Conservation (phyloP, 768 basidiomycete species). For the Daedaleopsis nitida region DNA sequence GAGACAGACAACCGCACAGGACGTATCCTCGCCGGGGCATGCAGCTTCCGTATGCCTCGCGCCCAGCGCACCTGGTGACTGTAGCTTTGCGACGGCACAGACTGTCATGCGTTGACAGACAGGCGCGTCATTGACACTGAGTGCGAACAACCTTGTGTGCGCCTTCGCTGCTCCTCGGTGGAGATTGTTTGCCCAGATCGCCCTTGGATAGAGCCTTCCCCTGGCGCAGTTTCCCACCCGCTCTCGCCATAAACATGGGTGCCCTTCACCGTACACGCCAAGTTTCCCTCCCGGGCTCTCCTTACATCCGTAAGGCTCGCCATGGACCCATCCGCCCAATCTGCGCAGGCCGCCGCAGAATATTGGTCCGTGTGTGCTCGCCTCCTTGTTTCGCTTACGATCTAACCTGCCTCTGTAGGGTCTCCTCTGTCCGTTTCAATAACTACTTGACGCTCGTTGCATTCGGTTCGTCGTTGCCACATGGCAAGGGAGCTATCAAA, state of each 20-base stretch:
- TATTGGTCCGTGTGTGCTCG: slow-evolving; percentile 4
- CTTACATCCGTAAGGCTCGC: background rate
- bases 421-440: slow-evolving; percentile 7
- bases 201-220: background rate
- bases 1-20: too few species aligned
- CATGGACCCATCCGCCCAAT: background rate
- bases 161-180: background rate
- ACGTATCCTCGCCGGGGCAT: background rate
- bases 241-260: background rate
- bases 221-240: background rate
- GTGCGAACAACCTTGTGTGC: background rate
- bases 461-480: slow-evolving; percentile 1
- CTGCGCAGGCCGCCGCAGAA: slow-evolving; percentile 6
- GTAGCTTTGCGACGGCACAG: background rate
- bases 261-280: background rate
- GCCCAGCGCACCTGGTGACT: background rate
- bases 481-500: too few species aligned
- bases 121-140: background rate
- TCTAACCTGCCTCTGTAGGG: slow-evolving; percentile 5
- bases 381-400: slow-evolving; percentile 4
- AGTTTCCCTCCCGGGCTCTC: background rate
- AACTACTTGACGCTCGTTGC: slow-evolving; percentile 3
- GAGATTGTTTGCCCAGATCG: background rate
- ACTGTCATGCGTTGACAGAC: background rate
- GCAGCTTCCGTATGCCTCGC: background rate